A percentile compares a stretch with the other conserved stretches of the same genome.
phyloP scores from a whole-genome alignment of 2,329 filamentous ascomycete species.

The Aspergillus tanneri region DNA sequence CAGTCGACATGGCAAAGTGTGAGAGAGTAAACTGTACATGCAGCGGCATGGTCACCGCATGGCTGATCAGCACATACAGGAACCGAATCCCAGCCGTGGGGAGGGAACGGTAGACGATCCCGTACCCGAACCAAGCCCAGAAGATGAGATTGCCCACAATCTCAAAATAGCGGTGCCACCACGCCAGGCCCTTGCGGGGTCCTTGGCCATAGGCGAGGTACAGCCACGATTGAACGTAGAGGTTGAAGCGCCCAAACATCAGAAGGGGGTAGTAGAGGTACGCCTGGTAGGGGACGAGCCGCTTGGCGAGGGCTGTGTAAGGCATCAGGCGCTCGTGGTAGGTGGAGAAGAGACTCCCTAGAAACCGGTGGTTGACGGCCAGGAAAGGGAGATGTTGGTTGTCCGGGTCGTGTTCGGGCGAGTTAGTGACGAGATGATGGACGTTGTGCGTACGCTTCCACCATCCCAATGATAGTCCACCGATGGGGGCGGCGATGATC shows the following conservation, averaged over 20 bases:
- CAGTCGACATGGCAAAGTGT: constrained; percentile 88
- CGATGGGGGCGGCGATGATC: constrained; percentile 80
- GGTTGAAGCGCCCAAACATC: constrained; percentile 77
- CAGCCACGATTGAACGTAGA: constrained; percentile 79
- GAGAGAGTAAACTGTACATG: constrained; percentile 90
- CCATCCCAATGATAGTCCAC: constrained; percentile 87
- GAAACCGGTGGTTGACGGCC: constrained; percentile 79
- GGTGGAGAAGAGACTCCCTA: constrained; percentile 68
- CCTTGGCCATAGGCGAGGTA: constrained; percentile 68
- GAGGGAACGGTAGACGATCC: constrained; percentile 68
- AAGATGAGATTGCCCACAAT: constrained; percentile 72
- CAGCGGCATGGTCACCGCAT: constrained; percentile 74
- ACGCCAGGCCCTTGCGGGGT: constrained; percentile 69
- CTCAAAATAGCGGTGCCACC: constrained; percentile 79
- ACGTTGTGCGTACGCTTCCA: constrained; percentile 97
- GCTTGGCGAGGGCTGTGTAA: constrained; percentile 69
- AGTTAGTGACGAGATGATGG: constrained; percentile 93
- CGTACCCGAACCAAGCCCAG: constrained; percentile 82
- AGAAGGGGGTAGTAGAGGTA: constrained; percentile 81
- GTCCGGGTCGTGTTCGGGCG: constrained; percentile 90
- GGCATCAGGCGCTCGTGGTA: constrained; percentile 78
- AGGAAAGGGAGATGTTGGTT: constrained; percentile 87
- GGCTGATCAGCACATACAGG: constrained; percentile 72
- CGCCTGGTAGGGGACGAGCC: constrained; percentile 68
- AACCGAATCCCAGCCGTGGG: constrained; percentile 67